These are phyloP conservation scores for Onygenales sp. DNA, from an alignment of 2,329 filamentous ascomycete genomes.

Conservation along the genomic window DNA sequence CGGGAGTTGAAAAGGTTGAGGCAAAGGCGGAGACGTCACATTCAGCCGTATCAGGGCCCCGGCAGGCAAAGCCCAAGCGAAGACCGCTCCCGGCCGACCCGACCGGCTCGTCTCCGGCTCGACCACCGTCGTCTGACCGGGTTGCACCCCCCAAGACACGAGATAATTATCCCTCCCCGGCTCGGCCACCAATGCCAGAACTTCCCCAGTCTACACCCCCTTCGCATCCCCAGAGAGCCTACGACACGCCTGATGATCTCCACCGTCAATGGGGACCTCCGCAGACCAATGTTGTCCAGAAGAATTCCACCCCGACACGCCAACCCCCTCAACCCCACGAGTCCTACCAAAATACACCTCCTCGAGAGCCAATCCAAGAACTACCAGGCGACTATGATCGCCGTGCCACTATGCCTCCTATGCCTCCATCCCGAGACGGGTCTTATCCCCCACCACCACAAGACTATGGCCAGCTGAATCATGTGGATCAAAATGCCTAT, in stretches of 20 bases:
- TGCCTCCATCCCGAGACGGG: conserved; percentile 6
- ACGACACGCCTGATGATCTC: conserved; percentile 22
- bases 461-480: not conserved
- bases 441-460: not conserved
- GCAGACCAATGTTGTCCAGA: not conserved
- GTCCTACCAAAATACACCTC: conserved; percentile 6
- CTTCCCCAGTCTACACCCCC: conserved; percentile 18
- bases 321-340: not conserved
- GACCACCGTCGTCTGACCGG: conserved; percentile 30
- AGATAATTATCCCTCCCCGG: not conserved
- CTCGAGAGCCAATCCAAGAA: conserved; percentile 2
- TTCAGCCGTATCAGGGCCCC: conserved; percentile 31
- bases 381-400: not conserved
- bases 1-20: conserved; percentile 29
- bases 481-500: not conserved
- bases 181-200: not conserved
- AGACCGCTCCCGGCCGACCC: conserved; percentile 77
- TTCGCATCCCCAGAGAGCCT: conserved; percentile 13
- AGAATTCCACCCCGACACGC: not conserved
- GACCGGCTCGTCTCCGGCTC: conserved; percentile 39
- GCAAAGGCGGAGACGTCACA: conserved; percentile 19
- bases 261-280: conserved; percentile 7
- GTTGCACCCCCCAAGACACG: not conserved
- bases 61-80: conserved; percentile 58
- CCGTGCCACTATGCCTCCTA: not conserved